Percentiles rank a stretch among this genome's conserved stretches.
Evolutionary conservation across 1,139 yeast species (phyloP).

Genomic region (Nadsonia commutata): DNA sequence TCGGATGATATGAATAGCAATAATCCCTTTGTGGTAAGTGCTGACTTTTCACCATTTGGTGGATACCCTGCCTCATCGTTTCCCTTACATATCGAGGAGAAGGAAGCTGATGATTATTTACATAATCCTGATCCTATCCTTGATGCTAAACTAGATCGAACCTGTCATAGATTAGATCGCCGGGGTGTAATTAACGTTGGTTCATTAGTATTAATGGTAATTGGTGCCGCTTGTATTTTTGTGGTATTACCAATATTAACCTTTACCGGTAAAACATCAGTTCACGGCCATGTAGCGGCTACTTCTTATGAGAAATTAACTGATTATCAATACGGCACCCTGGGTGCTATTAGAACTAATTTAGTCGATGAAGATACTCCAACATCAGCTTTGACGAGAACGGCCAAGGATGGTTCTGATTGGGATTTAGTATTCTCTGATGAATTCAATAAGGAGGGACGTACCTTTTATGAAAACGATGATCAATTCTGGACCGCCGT

Average conservation of each 20-base stretch:
- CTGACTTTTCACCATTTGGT: slow-evolving; percentile 65
- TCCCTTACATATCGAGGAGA: slow-evolving; percentile 75
- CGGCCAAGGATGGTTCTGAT: slow-evolving; percentile 37
- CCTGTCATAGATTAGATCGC: slow-evolving; percentile 34
- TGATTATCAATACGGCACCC: slow-evolving; percentile 40
- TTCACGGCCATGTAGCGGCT: slow-evolving; percentile 4
- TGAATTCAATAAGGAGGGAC: slow-evolving; percentile 69
- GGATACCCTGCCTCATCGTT: slow-evolving; percentile 85
- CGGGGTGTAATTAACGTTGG: slow-evolving; percentile 25
- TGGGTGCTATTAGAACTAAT: slow-evolving; percentile 45
- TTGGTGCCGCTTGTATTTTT: slow-evolving; percentile 53
- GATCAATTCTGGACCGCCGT: slow-evolving; percentile 75
- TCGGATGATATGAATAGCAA: slow-evolving; percentile 8
- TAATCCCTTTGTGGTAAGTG: slow-evolving; percentile 23
- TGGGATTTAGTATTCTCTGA: slow-evolving; percentile 71
- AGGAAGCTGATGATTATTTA: slow-evolving; percentile 80
- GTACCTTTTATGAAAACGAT: slow-evolving; percentile 71
- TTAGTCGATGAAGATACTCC: slow-evolving; percentile 79
- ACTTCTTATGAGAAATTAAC: slow-evolving; percentile 33
- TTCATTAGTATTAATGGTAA: slow-evolving; percentile 40
- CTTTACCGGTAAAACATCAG: slow-evolving; percentile 35
- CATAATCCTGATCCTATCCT: slow-evolving; percentile 89
- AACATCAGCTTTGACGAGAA: slow-evolving; percentile 30
- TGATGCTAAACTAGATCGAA: slow-evolving; percentile 65
- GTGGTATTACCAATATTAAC: slow-evolving; percentile 63